Evolutionary conservation across 1,139 yeast species (phyloP).

Genomic region (Magnusiomyces magnusii): DNA sequence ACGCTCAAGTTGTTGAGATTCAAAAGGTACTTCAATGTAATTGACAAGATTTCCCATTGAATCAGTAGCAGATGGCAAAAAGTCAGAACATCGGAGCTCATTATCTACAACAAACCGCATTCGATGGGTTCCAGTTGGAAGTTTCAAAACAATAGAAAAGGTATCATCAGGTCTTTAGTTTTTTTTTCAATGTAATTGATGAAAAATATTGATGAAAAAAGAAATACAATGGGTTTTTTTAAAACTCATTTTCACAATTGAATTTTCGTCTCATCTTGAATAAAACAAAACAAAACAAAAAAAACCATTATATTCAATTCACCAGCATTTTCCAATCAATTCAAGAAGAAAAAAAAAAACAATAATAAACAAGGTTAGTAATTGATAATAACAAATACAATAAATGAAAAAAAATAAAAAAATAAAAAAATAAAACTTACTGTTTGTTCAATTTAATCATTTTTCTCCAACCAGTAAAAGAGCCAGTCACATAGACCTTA

Average conservation of each 20-base stretch:
- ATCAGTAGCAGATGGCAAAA: slow-evolving; percentile 90
- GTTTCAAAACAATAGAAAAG: slow-evolving; percentile 36
- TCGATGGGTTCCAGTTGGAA: slow-evolving; percentile 85
- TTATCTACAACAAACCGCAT: slow-evolving; percentile 91
- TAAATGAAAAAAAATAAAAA: neutral
- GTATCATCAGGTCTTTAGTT: slow-evolving; percentile 9
- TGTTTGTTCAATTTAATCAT: slow-evolving; percentile 56
- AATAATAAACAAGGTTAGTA: neutral
- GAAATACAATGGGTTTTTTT: too few species aligned
- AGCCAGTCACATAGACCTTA: slow-evolving; percentile 86
- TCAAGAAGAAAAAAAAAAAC: neutral
- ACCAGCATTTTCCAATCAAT: neutral
- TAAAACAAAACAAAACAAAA: neutral
- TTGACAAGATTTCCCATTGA: slow-evolving; percentile 91
- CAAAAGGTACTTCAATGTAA: slow-evolving; percentile 85
- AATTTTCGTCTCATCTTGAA: neutral
- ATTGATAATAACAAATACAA: neutral
- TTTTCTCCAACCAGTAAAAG: slow-evolving; percentile 95
- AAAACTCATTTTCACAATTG: too few species aligned
- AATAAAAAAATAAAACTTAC: slow-evolving; percentile 9
- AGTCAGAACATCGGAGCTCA: slow-evolving; percentile 64
- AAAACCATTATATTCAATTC: neutral
- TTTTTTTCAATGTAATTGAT: too few species aligned
- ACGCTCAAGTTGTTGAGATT: slow-evolving; percentile 30
- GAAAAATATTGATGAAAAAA: too few species aligned